Conservation (phyloP, 1,284 basidiomycete species). For the Moesziomyces aphidis region DNA sequence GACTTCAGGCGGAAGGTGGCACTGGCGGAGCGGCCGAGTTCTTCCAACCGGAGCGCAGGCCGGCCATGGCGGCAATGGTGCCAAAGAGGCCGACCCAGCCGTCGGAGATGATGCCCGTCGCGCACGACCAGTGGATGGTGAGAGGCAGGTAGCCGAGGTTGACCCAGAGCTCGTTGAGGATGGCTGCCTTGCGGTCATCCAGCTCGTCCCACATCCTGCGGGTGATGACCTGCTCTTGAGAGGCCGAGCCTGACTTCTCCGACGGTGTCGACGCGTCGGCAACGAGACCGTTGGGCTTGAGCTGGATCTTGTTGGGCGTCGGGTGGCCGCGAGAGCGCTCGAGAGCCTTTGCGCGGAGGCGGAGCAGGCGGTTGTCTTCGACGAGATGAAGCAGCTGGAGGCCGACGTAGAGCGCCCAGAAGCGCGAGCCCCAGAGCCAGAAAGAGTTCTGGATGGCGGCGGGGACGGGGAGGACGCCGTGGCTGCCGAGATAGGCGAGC, state of each 20-base stretch:
- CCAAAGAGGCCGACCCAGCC: constrained; percentile 66
- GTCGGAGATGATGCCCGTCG: constrained; percentile 57
- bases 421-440: constrained; percentile 58
- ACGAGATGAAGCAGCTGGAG: constrained; percentile 65
- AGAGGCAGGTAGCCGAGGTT: constrained; percentile 82
- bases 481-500: constrained; percentile 62
- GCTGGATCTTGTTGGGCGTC: constrained; percentile 39
- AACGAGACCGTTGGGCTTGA: constrained; percentile 27
- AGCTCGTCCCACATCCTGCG: constrained; percentile 64
- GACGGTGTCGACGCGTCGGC: constrained; percentile 9
- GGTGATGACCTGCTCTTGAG: constrained; percentile 61
- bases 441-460: constrained; percentile 50
- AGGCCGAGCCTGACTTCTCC: constrained; percentile 27
- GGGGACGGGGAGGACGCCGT: constrained; percentile 60
- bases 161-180: constrained; percentile 78
- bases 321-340: constrained; percentile 64
- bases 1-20: constrained; percentile 9
- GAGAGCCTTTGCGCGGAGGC: constrained; percentile 62
- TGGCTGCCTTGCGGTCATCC: constrained; percentile 74
- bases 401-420: constrained; percentile 65
- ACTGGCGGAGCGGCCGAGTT: constrained; percentile 44
- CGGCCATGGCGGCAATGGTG: constrained; percentile 62
- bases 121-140: constrained; percentile 78
- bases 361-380: constrained; percentile 65
- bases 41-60: constrained; percentile 61